Evolutionary conservation across 2,329 filamentous ascomycete genomes (phyloP).

Genomic region (Dothidotthia symphoricarpi): DNA sequence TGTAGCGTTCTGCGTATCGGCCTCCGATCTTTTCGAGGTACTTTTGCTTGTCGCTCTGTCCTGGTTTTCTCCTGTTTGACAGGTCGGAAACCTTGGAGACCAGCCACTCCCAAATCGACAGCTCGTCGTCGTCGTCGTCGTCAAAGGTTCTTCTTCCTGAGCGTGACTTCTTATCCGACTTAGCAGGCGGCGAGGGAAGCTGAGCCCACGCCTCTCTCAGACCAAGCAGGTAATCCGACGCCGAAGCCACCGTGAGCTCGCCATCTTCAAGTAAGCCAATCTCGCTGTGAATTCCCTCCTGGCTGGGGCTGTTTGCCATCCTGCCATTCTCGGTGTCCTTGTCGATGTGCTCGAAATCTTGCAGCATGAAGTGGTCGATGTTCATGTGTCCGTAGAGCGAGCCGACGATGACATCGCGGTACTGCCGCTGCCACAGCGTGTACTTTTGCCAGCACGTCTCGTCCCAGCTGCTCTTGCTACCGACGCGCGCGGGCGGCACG

Average conservation of each 20-base stretch:
- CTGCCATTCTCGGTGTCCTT: constrained; percentile 51
- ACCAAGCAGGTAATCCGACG: constrained; percentile 75
- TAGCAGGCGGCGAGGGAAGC: constrained; percentile 55
- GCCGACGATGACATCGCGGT: constrained; percentile 80
- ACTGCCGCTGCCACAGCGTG: constrained; percentile 84
- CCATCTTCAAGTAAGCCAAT: constrained; percentile 36
- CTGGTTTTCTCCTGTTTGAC: constrained; percentile 18
- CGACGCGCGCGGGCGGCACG: constrained; percentile 84
- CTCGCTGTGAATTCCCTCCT: constrained; percentile 46
- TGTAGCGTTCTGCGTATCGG: constrained; percentile 79
- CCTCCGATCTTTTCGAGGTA: constrained; percentile 71
- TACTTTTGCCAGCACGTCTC: constrained; percentile 99
- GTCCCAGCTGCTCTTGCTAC: constrained; percentile 85
- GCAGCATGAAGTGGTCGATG: constrained; percentile 92
- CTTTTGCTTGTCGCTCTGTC: constrained; percentile 52
- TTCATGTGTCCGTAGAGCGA: constrained; percentile 96
- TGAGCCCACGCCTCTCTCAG: constrained; percentile 75
- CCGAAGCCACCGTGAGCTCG: constrained; percentile 64
- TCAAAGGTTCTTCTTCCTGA: constrained; percentile 1
- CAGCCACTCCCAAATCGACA: constrained; percentile 23
- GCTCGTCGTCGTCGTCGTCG: constrained; percentile 15
- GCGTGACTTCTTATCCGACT: constrained; percentile 16
- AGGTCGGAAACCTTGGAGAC: constrained; percentile 10
- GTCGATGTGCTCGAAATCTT: constrained; percentile 76
- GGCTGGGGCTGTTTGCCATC: constrained; percentile 36